These are phyloP conservation scores for Samsoniella hepiali DNA, from an alignment of 2,329 filamentous ascomycete genomes.

Conservation along the genomic window DNA sequence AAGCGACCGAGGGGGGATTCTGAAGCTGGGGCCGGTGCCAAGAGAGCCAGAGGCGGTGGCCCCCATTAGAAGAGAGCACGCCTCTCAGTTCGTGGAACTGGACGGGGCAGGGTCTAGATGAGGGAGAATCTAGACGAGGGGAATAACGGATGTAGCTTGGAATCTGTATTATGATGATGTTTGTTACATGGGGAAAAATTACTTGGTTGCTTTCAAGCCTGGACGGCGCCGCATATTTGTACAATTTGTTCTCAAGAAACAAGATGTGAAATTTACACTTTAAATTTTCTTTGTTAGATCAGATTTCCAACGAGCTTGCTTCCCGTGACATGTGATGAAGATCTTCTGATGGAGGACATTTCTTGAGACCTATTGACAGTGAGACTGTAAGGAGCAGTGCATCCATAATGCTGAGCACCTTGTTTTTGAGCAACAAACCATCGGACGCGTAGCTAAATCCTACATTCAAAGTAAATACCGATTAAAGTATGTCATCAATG, in stretches of 20 bases:
- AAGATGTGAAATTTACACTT: conserved; percentile 1
- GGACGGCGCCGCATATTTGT: conserved; percentile 3
- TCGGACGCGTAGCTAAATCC: too few relatives aligned
- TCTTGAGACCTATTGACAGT: too few relatives aligned
- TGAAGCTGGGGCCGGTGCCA: conserved; percentile 40
- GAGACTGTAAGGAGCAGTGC: too few relatives aligned
- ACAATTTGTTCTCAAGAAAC: conserved; percentile 1
- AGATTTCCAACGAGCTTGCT: not conserved
- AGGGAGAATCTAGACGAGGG: not conserved
- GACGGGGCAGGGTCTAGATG: not conserved
- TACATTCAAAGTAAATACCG: too few relatives aligned
- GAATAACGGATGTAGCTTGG: conserved; percentile 5
- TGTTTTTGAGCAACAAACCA: too few relatives aligned
- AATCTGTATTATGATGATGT: conserved; percentile 16
- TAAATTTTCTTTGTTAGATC: conserved; percentile 7
- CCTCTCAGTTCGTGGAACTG: not conserved
- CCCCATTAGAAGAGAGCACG: conserved; percentile 29
- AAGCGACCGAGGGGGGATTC: conserved; percentile 56
- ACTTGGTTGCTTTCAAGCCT: conserved; percentile 7
- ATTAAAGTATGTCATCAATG: not conserved
- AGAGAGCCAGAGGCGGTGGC: conserved; percentile 38
- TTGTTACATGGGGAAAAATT: not conserved
- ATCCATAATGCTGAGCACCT: too few relatives aligned
- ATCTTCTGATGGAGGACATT: too few relatives aligned
- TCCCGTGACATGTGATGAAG: not conserved